A percentile compares a stretch with the other conserved stretches of the same genome.
Conservation (phyloP, 1,139 yeast genomes). For the Taphrina sp. region DNA sequence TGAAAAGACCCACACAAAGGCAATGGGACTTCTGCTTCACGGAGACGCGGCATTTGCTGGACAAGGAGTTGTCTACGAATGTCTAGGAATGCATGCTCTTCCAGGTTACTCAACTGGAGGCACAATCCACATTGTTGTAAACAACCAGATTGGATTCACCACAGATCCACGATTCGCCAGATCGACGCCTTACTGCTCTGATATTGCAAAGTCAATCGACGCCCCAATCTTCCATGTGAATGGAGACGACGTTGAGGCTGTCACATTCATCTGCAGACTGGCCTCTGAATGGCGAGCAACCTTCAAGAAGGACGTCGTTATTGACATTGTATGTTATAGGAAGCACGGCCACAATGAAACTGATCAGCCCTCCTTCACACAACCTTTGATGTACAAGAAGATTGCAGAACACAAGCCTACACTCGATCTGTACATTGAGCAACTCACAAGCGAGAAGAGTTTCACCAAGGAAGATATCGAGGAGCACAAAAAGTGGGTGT, state of each 20-base stretch:
- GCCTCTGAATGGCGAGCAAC: constrained; percentile 99
- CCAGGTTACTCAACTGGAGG: constrained; percentile 99
- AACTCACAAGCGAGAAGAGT: constrained; percentile 79
- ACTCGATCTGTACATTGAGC: constrained; percentile 75
- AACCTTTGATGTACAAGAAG: constrained; percentile 92
- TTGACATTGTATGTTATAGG: constrained; percentile 97
- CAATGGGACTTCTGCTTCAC: constrained; percentile 87
- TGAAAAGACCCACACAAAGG: constrained; percentile 75
- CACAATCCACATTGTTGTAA: constrained; percentile 90
- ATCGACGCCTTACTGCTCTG: constrained; percentile 97
- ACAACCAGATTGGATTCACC: constrained; percentile 98
- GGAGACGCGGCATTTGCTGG: constrained; percentile 99
- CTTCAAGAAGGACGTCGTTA: constrained; percentile 92
- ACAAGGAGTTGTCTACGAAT: constrained; percentile 98
- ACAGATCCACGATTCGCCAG: constrained; percentile 97
- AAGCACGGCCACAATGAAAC: constrained; percentile 99
- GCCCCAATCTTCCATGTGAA: constrained; percentile 99
- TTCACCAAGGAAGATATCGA: constrained; percentile 86
- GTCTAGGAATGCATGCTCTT: constrained; percentile 88
- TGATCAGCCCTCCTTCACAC: constrained; percentile 98
- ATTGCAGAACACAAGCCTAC: constrained; percentile 87
- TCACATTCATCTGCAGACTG: constrained; percentile 83
- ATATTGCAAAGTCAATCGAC: constrained; percentile 91
- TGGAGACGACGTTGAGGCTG: constrained; percentile 96
- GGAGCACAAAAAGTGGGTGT: constrained; percentile 97